Evolutionary conservation across 2,329 filamentous ascomycete species (phyloP).

Genomic region (Botrytis sinoallii): DNA sequence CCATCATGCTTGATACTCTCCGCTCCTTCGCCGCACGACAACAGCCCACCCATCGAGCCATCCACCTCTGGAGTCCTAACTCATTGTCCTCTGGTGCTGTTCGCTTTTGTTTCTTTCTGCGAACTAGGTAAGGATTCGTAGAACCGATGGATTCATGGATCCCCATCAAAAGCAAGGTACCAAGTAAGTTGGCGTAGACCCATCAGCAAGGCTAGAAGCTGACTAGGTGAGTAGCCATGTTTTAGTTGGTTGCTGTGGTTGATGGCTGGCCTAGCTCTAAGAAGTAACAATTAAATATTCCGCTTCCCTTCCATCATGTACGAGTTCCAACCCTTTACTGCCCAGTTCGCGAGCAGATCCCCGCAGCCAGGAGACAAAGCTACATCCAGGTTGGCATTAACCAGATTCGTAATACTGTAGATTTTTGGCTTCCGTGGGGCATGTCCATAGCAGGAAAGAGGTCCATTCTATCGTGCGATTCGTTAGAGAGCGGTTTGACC

Average conservation of each 20-base stretch:
- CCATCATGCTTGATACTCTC: neutral
- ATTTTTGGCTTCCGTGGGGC: neutral
- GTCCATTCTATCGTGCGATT: neutral
- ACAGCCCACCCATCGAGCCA: neutral
- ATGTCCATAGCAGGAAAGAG: neutral
- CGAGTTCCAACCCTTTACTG: neutral
- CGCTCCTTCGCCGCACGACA: neutral
- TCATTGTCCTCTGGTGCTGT: neutral
- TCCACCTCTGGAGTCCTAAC: neutral
- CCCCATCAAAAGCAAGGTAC: conserved; percentile 14
- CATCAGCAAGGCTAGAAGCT: conserved; percentile 14
- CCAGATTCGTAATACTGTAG: neutral
- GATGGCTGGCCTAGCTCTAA: neutral
- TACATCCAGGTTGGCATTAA: neutral
- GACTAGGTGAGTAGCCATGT: neutral
- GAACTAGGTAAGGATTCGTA: conserved; percentile 17
- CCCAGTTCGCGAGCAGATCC: neutral
- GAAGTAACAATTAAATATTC: conserved; percentile 2
- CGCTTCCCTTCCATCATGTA: neutral
- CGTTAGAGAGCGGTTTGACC: neutral
- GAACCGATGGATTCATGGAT: conserved; percentile 16
- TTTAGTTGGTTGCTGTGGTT: conserved; percentile 12
- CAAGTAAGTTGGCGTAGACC: neutral
- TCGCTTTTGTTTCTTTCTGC: neutral
- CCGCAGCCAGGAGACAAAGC: conserved; percentile 5